Evolutionary conservation across 2,329 filamentous ascomycete genomes (phyloP), one percentile per base, ranked within the genome.

Genomic region (Apiospora koreana): DNA sequence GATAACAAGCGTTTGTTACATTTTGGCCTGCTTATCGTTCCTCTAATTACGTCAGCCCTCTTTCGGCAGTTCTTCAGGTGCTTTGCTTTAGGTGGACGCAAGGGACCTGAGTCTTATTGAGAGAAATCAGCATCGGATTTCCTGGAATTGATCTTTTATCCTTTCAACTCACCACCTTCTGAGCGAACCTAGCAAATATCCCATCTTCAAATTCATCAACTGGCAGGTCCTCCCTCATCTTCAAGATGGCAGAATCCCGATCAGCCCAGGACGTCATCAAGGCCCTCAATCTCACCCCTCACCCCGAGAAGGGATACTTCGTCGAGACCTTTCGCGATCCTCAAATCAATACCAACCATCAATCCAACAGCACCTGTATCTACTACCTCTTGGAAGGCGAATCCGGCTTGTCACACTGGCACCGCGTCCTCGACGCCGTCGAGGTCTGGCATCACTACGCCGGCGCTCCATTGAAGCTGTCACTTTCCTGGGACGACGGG

Each of bases 391-490:
- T 79, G 28, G 77, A 87, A 69, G 83, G 84, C 42, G 71, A 76
- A 1, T 77, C 69, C 0, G 82, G 83, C 0, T 72, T 78, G 18
- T 88, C 86, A 1, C 74, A 81, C 69, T 88, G 86, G 86, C 86
- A 88, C 75, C 82, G 83, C 65, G 81, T 86, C 46, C 50, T 62
- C 50, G 85, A 87, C 71, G 83, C 83, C 2, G 82, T 77, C 50
- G 85, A 88, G 74, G 78, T 86, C 9, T 88, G 86, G 86, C 86
- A 88, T 74, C 85, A 84, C 77, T 88, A 88, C 68, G 86, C 84
- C 10, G 86, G 86, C 8, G 85, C 86, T 6, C 86, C 86, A 0
- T 74, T 88, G 66, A 80, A 76, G 16, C 76, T 87, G 14, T 84
- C 81, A 2, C 77, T 87, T 0, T 85, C 84, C 1, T 75, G 70